Evolutionary conservation across 495 filamentous ascomycete genomes (phyloP).

Genomic region (Penicillium paxilli): DNA sequence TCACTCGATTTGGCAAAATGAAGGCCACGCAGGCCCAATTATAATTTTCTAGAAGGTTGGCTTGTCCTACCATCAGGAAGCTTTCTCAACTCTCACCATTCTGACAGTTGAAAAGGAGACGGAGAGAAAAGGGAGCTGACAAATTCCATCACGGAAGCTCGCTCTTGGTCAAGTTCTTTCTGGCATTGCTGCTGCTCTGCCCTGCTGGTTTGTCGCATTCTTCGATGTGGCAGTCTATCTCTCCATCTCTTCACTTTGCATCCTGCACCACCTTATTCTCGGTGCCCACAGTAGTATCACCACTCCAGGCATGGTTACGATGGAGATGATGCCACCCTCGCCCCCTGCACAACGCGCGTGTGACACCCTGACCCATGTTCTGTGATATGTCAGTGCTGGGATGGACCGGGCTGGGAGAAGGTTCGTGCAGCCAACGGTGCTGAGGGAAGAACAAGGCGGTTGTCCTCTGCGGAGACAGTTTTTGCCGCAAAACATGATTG

Average conservation of each 20-base stretch:
- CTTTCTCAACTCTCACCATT: constrained; percentile 7
- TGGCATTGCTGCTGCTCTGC: neutral
- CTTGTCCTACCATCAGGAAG: constrained; percentile 4
- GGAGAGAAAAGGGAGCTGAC: neutral
- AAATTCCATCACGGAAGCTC: neutral
- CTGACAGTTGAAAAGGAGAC: constrained; percentile 5
- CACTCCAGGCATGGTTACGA: constrained; percentile 1
- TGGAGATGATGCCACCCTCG: constrained; percentile 4
- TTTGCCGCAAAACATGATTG: constrained; percentile 4
- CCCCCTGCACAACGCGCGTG: constrained; percentile 1
- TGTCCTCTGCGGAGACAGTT: neutral
- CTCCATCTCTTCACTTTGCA: neutral
- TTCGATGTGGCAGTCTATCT: neutral
- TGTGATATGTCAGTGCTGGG: constrained; percentile 5
- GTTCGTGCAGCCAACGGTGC: neutral
- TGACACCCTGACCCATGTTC: constrained; percentile 7
- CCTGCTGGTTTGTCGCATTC: neutral
- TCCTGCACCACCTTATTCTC: too few species aligned
- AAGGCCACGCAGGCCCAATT: constrained; percentile 16
- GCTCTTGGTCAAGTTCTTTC: neutral
- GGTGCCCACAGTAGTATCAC: too few species aligned
- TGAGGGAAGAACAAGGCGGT: neutral
- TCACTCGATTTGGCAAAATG: constrained; percentile 6
- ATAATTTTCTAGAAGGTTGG: constrained; percentile 25
- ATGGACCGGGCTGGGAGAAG: neutral